These are phyloP conservation scores for Phytophthora pistaciae DNA, from an alignment of 352 stramenopile genomes.

Conservation along the genomic window DNA sequence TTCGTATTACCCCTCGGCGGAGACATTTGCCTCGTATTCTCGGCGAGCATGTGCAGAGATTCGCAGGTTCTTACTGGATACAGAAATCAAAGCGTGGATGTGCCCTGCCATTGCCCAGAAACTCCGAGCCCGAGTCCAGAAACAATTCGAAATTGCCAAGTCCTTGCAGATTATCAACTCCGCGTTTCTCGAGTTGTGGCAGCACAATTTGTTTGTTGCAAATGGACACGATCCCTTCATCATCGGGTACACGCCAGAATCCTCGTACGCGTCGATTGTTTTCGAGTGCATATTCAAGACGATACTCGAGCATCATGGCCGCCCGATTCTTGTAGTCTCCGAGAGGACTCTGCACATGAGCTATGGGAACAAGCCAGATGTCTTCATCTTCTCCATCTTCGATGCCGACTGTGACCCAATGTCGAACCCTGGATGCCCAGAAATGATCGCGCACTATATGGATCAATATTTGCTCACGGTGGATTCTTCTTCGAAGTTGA, in stretches of 20 bases:
- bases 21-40: slow-evolving; percentile 21
- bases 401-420: slow-evolving; percentile 19
- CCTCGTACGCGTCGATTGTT: slow-evolving; percentile 13
- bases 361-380: slow-evolving; percentile 27
- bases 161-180: background rate
- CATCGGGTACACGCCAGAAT: slow-evolving; percentile 28
- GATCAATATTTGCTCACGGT: slow-evolving; percentile 15
- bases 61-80: background rate
- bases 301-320: slow-evolving; percentile 25
- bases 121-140: slow-evolving; percentile 19
- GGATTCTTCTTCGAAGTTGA: slow-evolving; percentile 6
- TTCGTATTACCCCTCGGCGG: slow-evolving; percentile 22
- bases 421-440: slow-evolving; percentile 2
- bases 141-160: slow-evolving; percentile 1
- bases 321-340: slow-evolving; percentile 40
- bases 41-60: slow-evolving; percentile 13
- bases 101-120: slow-evolving; percentile 1
- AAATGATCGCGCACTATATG: slow-evolving; percentile 22
- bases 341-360: slow-evolving; percentile 15
- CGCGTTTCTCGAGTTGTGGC: slow-evolving; percentile 32
- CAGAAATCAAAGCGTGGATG: slow-evolving; percentile 5
- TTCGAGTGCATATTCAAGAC: slow-evolving; percentile 48
- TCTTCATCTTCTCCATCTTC: slow-evolving; percentile 52
- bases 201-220: slow-evolving; percentile 33
- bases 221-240: slow-evolving; percentile 18